Evolutionary conservation across 345 rosid species (phyloP).

Genomic region (Garcia nutans): DNA sequence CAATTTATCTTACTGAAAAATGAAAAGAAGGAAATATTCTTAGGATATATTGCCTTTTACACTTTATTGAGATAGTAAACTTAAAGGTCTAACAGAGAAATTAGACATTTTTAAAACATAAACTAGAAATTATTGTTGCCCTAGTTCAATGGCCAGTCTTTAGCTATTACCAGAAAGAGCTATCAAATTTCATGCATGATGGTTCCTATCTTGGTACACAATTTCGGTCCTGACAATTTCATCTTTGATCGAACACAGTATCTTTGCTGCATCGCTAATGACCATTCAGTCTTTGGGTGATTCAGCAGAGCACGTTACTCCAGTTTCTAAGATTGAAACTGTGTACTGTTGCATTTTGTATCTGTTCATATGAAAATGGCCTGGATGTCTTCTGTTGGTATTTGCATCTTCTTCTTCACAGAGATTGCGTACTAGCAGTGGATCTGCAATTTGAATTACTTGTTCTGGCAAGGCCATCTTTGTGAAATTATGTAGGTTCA

Average conservation of each 20-base stretch:
- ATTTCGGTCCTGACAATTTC: not conserved
- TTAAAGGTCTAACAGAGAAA: not conserved
- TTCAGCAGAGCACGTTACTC: conserved; percentile 33
- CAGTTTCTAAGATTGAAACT: conserved; percentile 20
- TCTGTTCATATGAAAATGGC: not conserved
- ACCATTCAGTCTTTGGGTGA: conserved; percentile 14
- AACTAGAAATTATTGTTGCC: not conserved
- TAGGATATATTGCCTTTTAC: not conserved
- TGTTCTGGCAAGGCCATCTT: not conserved
- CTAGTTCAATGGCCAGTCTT: not conserved
- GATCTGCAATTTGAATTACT: not conserved
- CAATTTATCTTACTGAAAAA: not conserved
- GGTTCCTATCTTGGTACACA: conserved; percentile 7
- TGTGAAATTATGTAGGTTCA: not conserved
- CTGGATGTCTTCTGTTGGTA: not conserved
- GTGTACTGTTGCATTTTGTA: conserved; percentile 16
- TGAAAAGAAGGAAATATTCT: not conserved
- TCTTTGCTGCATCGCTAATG: conserved; percentile 21
- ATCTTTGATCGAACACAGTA: conserved; percentile 21
- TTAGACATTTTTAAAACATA: not conserved
- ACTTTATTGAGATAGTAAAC: not conserved
- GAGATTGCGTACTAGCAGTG: not conserved
- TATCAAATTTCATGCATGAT: not conserved
- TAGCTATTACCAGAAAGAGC: not conserved
- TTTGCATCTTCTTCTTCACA: not conserved